Conservation (phyloP, 768 basidiomycete species). For the Trametes gibbosa region DNA sequence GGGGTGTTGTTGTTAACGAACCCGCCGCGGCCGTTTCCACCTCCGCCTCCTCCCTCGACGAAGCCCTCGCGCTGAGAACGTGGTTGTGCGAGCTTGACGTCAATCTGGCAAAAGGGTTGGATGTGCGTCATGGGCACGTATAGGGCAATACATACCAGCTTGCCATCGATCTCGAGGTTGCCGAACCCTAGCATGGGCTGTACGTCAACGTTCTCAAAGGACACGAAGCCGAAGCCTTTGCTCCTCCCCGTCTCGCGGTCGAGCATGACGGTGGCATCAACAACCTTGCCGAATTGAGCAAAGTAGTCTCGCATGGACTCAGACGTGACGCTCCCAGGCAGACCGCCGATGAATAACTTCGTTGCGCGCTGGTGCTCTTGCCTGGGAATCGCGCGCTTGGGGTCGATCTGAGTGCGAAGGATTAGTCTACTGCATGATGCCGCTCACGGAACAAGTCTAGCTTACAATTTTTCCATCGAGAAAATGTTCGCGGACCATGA, state of each 20-base stretch:
- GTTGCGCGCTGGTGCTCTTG: constrained; percentile 93
- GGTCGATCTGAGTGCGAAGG: constrained; percentile 74
- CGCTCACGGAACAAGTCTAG: constrained; percentile 11
- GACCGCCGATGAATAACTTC: constrained; percentile 94
- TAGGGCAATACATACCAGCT: constrained; percentile 64
- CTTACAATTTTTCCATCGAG: constrained; percentile 97
- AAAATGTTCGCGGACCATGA: constrained; percentile 93
- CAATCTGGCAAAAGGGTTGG: constrained; percentile 59
- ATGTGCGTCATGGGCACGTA: not conserved
- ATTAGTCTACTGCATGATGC: not conserved
- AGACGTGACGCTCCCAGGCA: constrained; percentile 88
- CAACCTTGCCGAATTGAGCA: constrained; percentile 90
- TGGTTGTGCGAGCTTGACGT: constrained; percentile 95
- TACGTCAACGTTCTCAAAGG: constrained; percentile 89
- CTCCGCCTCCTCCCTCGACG: constrained; percentile 41
- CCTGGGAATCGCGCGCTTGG: constrained; percentile 97
- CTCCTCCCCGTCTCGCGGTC: constrained; percentile 93
- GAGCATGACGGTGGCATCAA: constrained; percentile 98
- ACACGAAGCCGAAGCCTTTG: constrained; percentile 98
- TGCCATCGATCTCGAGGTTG: constrained; percentile 91
- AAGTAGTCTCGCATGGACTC: constrained; percentile 94
- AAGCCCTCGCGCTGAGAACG: constrained; percentile 74
- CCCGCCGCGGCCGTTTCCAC: constrained; percentile 36
- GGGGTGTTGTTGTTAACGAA: constrained; percentile 36
- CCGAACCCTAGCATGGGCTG: constrained; percentile 86